Base-by-base conservation (phyloP, 768 basidiomycete species). In the Lactarius trivialis region DNA sequence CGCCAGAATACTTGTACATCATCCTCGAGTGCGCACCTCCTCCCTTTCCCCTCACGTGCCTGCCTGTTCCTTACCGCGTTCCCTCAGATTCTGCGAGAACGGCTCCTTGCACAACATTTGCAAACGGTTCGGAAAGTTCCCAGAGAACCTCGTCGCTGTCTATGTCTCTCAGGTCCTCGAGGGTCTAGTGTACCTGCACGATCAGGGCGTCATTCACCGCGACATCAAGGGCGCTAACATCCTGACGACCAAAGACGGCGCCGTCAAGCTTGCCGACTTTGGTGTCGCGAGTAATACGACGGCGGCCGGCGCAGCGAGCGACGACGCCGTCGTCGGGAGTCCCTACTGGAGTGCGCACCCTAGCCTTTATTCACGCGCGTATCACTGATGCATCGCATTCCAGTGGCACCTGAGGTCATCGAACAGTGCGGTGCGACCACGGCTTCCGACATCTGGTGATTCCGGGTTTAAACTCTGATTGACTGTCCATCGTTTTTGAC, bases 181-280 rank as follows among this genome's bases (percentile, higher is more conserved):
- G 69, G 97, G 97, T 1, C 81, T 99, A 36, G 88, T 95, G 53
- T 99, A 99, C 72, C 85, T 99, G 21, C 97, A 99, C 71, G 96
- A 98, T 68, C 96, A 98, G 77, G 97, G 97, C 79, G 97, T 99
- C 64, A 98, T 99, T 68, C 97, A 99, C 73, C 83, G 97, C 34
- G 97, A 99, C 70, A 98, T 99, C 78, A 99, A 99, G 73, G 97
- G 97, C 37, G 96, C 97, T 15, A 99, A 99, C 67, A 97, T 99
- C 71, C 79, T 99, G 50, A 98, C 97, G 21, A 98, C 97, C 73
- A 99, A 99, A 76, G 96, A 98, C 76, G 97, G 97, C 7, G 89
- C 88, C 24, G 95, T 99, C 62, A 99, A 98, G 74, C 81, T 99
- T n/a, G 97, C 97, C 14, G 97, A 99, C 75, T 99, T 99, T 70